These are phyloP conservation scores for Isabelozyma gotoi DNA, from an alignment of 805 yeast genomes.

Conservation along the genomic window DNA sequence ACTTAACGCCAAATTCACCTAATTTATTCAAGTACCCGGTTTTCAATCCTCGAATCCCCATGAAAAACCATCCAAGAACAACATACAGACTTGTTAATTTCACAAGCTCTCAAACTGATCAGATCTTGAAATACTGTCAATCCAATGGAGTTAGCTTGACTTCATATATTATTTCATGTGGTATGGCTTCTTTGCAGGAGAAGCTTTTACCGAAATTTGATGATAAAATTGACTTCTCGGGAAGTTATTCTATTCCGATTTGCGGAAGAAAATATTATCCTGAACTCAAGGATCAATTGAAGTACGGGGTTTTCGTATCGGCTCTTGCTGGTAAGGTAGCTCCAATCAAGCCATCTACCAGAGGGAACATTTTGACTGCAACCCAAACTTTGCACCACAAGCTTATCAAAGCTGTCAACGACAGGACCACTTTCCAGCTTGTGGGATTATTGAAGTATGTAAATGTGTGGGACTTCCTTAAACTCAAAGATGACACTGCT, in stretches of 20 bases:
- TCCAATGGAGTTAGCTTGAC: conserved; percentile 17
- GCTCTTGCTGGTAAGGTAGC: neutral
- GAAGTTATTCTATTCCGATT: conserved; percentile 1
- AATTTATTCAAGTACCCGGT: conserved; percentile 9
- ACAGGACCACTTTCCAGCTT: conserved; percentile 3
- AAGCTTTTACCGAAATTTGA: conserved; percentile 9
- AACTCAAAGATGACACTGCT: conserved; percentile 7
- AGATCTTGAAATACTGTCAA: conserved; percentile 11
- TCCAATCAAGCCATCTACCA: neutral
- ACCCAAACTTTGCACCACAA: neutral
- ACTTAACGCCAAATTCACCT: conserved; percentile 3
- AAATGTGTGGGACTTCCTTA: conserved; percentile 8
- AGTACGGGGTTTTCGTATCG: conserved; percentile 2
- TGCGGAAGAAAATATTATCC: conserved; percentile 12
- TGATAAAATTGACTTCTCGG: neutral
- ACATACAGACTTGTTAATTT: conserved; percentile 7
- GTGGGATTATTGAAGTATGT: conserved; percentile 11
- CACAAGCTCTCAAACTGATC: conserved; percentile 8
- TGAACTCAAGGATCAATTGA: conserved; percentile 3
- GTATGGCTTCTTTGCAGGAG: conserved; percentile 14
- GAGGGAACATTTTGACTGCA: neutral
- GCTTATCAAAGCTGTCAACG: neutral
- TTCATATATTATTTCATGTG: conserved; percentile 15
- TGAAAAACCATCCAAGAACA: conserved; percentile 7
- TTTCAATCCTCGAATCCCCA: conserved; percentile 7